Base-by-base conservation (phyloP, 345 rosid species). In the Odontarrhena argentea region DNA sequence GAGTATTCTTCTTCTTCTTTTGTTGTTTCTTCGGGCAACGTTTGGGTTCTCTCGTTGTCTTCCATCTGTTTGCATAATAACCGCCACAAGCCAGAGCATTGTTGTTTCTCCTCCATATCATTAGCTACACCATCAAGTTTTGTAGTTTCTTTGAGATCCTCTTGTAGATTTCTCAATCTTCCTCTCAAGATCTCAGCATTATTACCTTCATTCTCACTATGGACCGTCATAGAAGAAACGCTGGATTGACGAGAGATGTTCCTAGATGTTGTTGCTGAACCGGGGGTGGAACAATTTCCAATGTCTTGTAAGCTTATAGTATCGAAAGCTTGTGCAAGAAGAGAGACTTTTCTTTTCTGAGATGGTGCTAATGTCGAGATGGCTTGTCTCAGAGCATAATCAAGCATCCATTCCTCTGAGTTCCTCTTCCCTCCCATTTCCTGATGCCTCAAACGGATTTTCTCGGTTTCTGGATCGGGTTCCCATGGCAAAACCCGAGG, bases 301-400 rank as follows among this genome's bases (percentile, higher is more conserved):
- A 41, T 67, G 47, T 82, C 85, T 55, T 82, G 71, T 28, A 65
- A 71, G 69, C 66, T 74, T 45, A 94, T 82, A 7, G 87, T 86
- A 68, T 94, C 99, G 18, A 94, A 94, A 56, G 99, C 97, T 81
- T 91, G 85, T n/a, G 88, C 96, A n/a, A 94, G 96, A 80, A 91
- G 77, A 51, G 78, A 28, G 37, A 94, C 99, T 79, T 85, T 91
- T 73, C 87, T 84, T 74, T 81, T 86, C 76, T 89, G 88, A 24
- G 84, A 88, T 10, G 92, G 89, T 56, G 83, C 86, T 45, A 94
- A 80, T 41, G 80, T 79, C 46, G 96, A 81, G 59, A 91, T 80
- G 54, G 86, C 99, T 74, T 86, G 82, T 61, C 71, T 77, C 25
- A 94, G 84, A 35, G 97, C 89, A 69, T 81, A 78, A 79, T 94